Evolutionary conservation across 2,329 filamentous ascomycete genomes (phyloP), one percentile per base, ranked within the genome.

Genomic region (Trichophyton verrucosum): DNA sequence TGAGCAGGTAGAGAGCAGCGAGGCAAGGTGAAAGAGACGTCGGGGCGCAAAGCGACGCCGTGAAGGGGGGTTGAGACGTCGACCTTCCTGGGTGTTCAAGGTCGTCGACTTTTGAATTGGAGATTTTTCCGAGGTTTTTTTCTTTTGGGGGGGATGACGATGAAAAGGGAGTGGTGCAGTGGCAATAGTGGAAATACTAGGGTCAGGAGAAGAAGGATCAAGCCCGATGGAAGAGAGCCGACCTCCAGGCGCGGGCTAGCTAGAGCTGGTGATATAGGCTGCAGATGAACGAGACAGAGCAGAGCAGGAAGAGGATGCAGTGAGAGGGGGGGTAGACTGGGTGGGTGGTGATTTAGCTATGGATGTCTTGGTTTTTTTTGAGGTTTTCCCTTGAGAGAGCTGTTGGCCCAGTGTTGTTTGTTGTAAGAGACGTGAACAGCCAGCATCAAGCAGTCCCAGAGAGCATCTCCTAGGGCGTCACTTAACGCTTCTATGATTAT

Each of bases 111-210:
- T 47, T 17, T 27, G 36, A 6, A 55, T 20, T 53, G 49, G 49
- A 30, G 27, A 55, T n/a, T 55, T 55, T 55, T 55, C 40, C 51
- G 51, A 33, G 33, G 13, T 55, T 55, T 55, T 47, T 47, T 7
- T 30, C 6, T 30, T 20, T 20, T 20, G 20, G 20, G 20, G 44
- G 49, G 17, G 30, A 36, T 44, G 51, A 38, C 51, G 51, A 55
- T 7, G 6, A 55, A 55, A 55, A 9, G 51, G 51, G 24, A 55
- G 51, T 55, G 51, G 30, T 17, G 24, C 51, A 36, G 51, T 55
- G 51, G 51, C 51, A 55, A 36, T 55, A 36, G 51, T 55, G 51
- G 51, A 27, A 55, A 55, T 55, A 55, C 51, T n/a, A 17, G 51
- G 13, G n/a, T 55, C 15, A 20, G 13, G 22, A 33, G 27, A 22